A percentile compares a stretch with the other conserved stretches of the same genome.
phyloP scores from a whole-genome alignment of 768 basidiomycete species.

The Pleurotus giganteus region DNA sequence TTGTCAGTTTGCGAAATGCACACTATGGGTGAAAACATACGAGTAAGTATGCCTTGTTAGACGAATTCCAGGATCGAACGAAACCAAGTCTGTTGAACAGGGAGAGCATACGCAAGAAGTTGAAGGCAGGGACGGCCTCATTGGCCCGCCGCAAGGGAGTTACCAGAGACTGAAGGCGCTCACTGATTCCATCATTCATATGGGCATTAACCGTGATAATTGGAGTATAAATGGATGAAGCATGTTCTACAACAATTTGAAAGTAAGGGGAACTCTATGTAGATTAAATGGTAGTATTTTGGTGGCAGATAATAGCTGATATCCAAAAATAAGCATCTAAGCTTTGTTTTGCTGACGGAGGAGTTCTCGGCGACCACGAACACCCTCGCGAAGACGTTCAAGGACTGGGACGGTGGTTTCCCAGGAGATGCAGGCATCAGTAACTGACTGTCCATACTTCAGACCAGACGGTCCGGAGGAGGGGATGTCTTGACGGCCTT shows the following conservation, averaged over 20 bases:
- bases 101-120: background rate
- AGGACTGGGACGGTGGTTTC: constrained; percentile 74
- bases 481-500: constrained; percentile 89
- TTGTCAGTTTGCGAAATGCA: background rate
- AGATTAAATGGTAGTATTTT: background rate
- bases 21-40: background rate
- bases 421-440: constrained; percentile 92
- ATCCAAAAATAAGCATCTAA: background rate
- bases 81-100: background rate
- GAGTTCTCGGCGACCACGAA: constrained; percentile 67
- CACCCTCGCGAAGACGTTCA: constrained; percentile 67
- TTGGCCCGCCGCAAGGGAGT: no score
- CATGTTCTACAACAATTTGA: background rate
- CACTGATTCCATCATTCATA: background rate
- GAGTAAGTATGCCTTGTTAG: background rate
- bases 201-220: background rate
- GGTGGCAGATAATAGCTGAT: background rate
- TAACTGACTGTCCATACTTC: constrained; percentile 84
- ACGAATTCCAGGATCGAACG: background rate
- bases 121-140: background rate
- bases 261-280: background rate
- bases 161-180: no score
- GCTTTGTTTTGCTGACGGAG: constrained; percentile 30
- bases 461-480: constrained; percentile 60
- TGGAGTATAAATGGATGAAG: background rate